Base-by-base conservation (phyloP, 805 yeast genomes). In the Torulaspora delbrueckii region DNA sequence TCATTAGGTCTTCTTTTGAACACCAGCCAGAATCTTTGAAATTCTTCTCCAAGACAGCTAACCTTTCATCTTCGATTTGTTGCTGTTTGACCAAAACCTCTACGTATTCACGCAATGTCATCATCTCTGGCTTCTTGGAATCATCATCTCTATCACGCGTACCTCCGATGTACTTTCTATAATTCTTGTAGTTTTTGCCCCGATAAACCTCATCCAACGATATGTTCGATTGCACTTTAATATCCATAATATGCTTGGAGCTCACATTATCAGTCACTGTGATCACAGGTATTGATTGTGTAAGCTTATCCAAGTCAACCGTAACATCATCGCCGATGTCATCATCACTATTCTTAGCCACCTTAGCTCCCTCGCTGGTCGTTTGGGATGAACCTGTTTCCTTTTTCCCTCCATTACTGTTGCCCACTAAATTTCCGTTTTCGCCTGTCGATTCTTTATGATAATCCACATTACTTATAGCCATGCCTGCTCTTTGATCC, bases 21-120 rank as follows among this genome's bases (percentile, higher is more conserved):
- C 61, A 59, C 67, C 67, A 62, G 12, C 65, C 66, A 10, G 57
- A 53, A 14, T 55, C 48, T 18, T 41, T 43, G 26, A 58, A 59
- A 28, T 48, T 55, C 18, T 52, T 48, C 48, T 62, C 64, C 28
- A 62, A 45, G 16, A 42, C 47, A 13, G 56, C 57, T 25, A 60
- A 51, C 31, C 65, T 48, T 45, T 56, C 56, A 41, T 61, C 66
- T 47, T 62, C 67, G 8, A 51, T 41, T 14, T 48, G 54, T 37
- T 61, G 63, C 44, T 58, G 59, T 13, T 58, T 52, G 22, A 53
- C 50, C 35, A 62, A 38, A 9, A 59, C 37, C 27, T 44, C 51
- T 35, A 58, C 52, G 41, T 61, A 62, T 33, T 59, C 61, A 25
- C 55, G 54, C 30, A 60, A 41, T 8, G 57, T 46, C 42, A 56